Evolutionary conservation across 371 early-diverging fungal genomes (phyloP), one percentile per base, ranked within the genome.

Genomic region (Blyttiomyces sp.): DNA sequence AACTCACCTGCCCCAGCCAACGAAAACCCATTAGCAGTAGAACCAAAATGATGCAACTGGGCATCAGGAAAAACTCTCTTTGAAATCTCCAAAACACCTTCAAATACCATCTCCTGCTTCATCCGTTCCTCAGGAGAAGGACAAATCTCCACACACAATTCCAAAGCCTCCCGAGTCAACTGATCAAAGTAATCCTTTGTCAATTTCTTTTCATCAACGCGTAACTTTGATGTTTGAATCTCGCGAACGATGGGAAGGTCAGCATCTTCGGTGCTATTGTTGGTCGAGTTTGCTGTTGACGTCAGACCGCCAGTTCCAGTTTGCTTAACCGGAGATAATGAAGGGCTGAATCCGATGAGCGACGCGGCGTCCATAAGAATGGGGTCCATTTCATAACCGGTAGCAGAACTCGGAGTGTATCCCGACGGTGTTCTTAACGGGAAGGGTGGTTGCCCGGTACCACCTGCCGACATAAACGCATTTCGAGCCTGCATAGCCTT

Each of bases 101-200:
- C 55, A 49, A 65, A 61, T 4, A 56, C 54, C 16, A 52, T 45
- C 33, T 54, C 62, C 55, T 60, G 60, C 50, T 54, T 56, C 46
- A 16, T 30, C 42, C 16, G 17, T 46, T 70, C 70, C 23, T 64
- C 66, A 4, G 24, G 11, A 1, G 28, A 31, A 13, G 63, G 62
- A 27, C 19, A 1, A n/a, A 70, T 50, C 7, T 61, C 53, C 2
- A 27, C 32, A 28, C 49, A 42, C 5, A 71, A 42, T 30, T 44
- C 54, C 2, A 2, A 9, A 16, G 61, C 62, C 30, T 64, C 68
- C n/a, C 60, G 3, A 9, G 68, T 68, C 43, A 72, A 34, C 54
- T 23, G 34, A 13, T 65, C 66, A 65, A 72, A 72, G 55, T 72
- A 72, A 30, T 64, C 66, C 11, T 17, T 30, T 9, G 72, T 72